Base-by-base conservation (phyloP, 2,329 filamentous ascomycete genomes). In the Eurotiales sp. region DNA sequence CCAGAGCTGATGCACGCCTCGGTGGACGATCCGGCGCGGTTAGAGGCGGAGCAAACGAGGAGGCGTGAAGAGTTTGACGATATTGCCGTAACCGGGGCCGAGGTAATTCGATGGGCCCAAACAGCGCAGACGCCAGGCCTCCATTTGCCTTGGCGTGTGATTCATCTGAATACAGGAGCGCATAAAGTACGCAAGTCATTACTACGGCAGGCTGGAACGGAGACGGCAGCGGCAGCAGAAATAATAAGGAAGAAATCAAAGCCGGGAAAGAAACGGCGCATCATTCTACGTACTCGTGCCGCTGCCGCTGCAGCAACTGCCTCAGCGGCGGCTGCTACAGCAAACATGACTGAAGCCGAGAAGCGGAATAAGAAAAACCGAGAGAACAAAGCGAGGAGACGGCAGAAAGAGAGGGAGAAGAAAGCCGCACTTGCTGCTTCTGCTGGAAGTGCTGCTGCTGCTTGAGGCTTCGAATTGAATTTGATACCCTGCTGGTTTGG, bases 241-340 rank as follows among this genome's bases (percentile, higher is more conserved):
- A 51, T 46, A 14, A 43, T 21, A n/a, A n/a, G n/a, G 42, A 50
- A 50, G 61, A 61, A 46, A 63, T 72, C 68, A 51, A 73, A 73
- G 57, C 70, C 71, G 0, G 71, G 71, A 8, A 73, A 73, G 53
- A 73, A 73, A 58, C 62, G 70, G 2, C 69, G 71, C 8, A 60
- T 73, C 11, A 62, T 70, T 21, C 51, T 73, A 29, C 70, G 71
- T 37, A 72, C 70, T 55, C 61, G 61, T 5, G 52, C 58, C 3
- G 58, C 58, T 1, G 60, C 60, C 11, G 12, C n/a, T 4, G 41
- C 48, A 17, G 30, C 45, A 8, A 30, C 44, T 15, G 36, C 27
- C 10, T 27, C 36, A n/a, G 30, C 34, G 45, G 45, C 37, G 6
- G 65, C 64, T 7, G 56, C 64, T 42, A 56, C 55, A 40, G 65